Evolutionary conservation across 805 yeast species (phyloP), one percentile per base, ranked within the genome.

Genomic region (Metschnikowia lochheadii): DNA sequence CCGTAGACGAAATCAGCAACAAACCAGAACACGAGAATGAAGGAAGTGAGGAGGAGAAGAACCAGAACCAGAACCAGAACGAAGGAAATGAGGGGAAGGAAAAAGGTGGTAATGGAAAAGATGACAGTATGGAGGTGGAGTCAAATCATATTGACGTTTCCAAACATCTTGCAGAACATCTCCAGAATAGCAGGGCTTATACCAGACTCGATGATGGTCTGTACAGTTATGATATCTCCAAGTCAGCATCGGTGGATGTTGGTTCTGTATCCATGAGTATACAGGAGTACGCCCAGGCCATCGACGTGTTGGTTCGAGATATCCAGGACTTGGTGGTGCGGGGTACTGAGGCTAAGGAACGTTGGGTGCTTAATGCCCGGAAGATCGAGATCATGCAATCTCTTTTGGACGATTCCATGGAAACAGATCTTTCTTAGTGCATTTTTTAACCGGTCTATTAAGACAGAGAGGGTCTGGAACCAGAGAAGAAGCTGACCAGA

Each of bases 321-420:
- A 65, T 73, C 3, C 56, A 58, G 21, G 68, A 60, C 1, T 58
- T 70, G 41, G 59, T 69, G 3, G 56, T 55, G n/a, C 66, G 64
- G 40, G 71, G 75, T 1, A 58, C 67, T 0, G 62, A 53, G 32
- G 63, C 70, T 14, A 69, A 68, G 54, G 65, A 63, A 44, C 54
- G 65, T 32, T 73, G 77, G 77, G 56, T 61, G 37, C 51, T 37
- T 10, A 70, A 70, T 52, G 75, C 76, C 2, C 53, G 52, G 17
- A 66, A 62, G 50, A 49, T 73, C 45, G 72, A 66, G 49, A 52
- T 49, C 39, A 56, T 73, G 11, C 63, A 57, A 46, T 58, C 60
- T 6, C 60, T 62, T 8, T 53, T 68, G 31, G 55, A 47, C 14
- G 59, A 49, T 6, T 50, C 42, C 29, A 52, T 49, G 57, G 55